phyloP scores from a whole-genome alignment of 257 asterid genomes.

The Penstemon davidsonii region DNA sequence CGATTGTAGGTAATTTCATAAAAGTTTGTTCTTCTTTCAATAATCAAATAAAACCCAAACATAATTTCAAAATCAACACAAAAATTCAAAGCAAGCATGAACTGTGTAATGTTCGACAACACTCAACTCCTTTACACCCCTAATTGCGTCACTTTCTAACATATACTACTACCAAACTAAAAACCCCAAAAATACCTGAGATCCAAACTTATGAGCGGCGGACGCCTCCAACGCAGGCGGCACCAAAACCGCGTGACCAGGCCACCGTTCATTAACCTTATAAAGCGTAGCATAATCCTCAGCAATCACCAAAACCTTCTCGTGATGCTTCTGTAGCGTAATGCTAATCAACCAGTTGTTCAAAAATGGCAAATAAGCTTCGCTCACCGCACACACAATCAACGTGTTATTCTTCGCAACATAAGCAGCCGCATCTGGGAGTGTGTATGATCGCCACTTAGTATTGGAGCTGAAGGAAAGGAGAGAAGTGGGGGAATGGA shows the following conservation, averaged over 20 bases:
- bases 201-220: conserved; percentile 94
- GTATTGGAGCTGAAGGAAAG: conserved; percentile 30
- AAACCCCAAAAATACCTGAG: conserved; percentile 55
- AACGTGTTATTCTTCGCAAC: conserved; percentile 81
- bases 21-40: too few species aligned
- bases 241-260: conserved; percentile 92
- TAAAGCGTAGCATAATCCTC: conserved; percentile 85
- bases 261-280: conserved; percentile 92
- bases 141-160: too few species aligned
- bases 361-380: conserved; percentile 83
- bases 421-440: conserved; percentile 70
- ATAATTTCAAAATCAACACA: too few species aligned
- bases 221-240: conserved; percentile 87
- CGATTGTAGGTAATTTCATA: too few species aligned
- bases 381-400: conserved; percentile 94
- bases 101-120: too few species aligned
- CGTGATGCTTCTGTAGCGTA: conserved; percentile 81
- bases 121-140: too few species aligned
- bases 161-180: not conserved
- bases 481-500: conserved; percentile 41
- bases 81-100: too few species aligned
- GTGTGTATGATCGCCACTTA: conserved; percentile 77
- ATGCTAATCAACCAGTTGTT: conserved; percentile 95
- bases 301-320: conserved; percentile 87
- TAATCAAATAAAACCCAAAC: too few species aligned